A percentile compares a stretch with the other conserved stretches of the same genome.
These are phyloP conservation scores for Candida methanosorbosa DNA, from an alignment of 805 yeast genomes.

Conservation along the genomic window DNA sequence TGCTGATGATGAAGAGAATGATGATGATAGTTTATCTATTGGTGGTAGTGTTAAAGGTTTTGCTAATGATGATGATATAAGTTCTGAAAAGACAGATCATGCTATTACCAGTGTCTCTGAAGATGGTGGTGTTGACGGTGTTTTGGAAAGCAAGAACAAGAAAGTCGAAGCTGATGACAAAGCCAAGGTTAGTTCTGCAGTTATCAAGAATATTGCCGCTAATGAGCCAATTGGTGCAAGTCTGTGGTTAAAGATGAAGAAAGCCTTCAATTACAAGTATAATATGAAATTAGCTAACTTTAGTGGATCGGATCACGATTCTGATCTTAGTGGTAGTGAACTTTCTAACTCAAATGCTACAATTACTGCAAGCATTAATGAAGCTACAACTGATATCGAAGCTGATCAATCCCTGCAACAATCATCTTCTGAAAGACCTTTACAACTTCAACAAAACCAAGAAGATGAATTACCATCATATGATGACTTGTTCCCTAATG, in stretches of 20 bases:
- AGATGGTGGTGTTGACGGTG: background rate
- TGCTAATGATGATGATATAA: slow-evolving; percentile 3
- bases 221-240: slow-evolving; percentile 13
- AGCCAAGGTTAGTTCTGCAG: too few species aligned
- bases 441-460: slow-evolving; percentile 9
- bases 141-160: too few species aligned
- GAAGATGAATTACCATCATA: slow-evolving; percentile 56
- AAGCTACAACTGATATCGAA: background rate
- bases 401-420: too few species aligned
- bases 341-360: background rate
- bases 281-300: slow-evolving; percentile 2
- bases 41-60: background rate
- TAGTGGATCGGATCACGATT: background rate
- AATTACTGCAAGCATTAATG: slow-evolving; percentile 1
- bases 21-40: background rate
- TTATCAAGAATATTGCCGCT: background rate
- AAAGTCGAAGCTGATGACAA: too few species aligned
- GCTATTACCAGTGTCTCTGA: background rate
- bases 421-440: too few species aligned
- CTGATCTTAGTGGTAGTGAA: background rate
- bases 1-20: slow-evolving; percentile 2
- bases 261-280: slow-evolving; percentile 12
- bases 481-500: slow-evolving; percentile 66
- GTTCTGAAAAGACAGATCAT: slow-evolving; percentile 9
- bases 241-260: slow-evolving; percentile 23